A percentile compares a stretch with the other conserved stretches of the same genome.
These are phyloP conservation scores for Mrakia gelida DNA, from an alignment of 768 basidiomycete species.

Conservation along the genomic window DNA sequence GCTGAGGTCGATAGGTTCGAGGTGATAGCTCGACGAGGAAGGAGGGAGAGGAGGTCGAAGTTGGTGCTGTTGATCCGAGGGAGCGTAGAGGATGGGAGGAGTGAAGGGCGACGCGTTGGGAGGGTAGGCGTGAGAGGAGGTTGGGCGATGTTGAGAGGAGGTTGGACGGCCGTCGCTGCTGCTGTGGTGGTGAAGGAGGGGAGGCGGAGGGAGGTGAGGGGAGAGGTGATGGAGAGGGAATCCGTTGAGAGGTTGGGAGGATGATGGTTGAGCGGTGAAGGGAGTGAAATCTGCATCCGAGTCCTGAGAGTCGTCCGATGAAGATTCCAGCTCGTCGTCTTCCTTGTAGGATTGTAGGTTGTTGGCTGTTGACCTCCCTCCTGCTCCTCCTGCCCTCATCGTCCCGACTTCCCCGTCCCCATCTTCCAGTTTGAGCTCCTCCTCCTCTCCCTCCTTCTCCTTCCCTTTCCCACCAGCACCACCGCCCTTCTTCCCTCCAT, in stretches of 20 bases:
- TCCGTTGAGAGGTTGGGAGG: not conserved
- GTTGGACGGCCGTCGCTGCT: not conserved
- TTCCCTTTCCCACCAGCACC: not conserved
- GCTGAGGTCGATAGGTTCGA: not conserved
- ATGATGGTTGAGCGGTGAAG: not conserved
- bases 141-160: not conserved
- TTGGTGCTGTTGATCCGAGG: not conserved
- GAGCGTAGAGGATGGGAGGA: not conserved
- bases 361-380: not conserved
- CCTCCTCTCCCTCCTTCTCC: constrained; percentile 14
- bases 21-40: not conserved
- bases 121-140: not conserved
- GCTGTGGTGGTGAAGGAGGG: not conserved
- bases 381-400: not conserved
- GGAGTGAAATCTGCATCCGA: not conserved
- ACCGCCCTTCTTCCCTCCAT: not conserved
- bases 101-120: not conserved
- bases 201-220: too few relatives aligned
- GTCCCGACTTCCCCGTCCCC: not conserved
- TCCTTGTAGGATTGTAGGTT: not conserved
- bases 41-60: not conserved
- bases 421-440: not conserved
- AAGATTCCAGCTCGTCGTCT: not conserved
- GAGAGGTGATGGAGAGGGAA: not conserved
- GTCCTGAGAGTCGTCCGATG: not conserved